Conservation (phyloP, 2,329 filamentous ascomycete genomes). For the Helicocarpus griseus region DNA sequence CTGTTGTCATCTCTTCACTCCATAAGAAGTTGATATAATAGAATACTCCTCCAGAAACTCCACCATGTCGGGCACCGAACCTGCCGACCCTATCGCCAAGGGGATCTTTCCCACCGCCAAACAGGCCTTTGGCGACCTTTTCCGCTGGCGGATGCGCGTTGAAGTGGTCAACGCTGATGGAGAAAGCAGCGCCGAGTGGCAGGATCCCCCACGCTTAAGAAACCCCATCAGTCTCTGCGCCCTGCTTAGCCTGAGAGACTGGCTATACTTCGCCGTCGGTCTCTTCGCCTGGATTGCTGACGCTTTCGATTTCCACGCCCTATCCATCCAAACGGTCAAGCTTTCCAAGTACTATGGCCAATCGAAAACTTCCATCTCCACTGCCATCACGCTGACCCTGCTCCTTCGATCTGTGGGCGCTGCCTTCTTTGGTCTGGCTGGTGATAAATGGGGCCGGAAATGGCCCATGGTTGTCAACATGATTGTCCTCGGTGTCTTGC, state of each 20-base stretch:
- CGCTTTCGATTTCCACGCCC: slow-evolving; percentile 55
- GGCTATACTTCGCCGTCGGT: slow-evolving; percentile 67
- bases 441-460: slow-evolving; percentile 47
- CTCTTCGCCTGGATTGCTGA: slow-evolving; percentile 66
- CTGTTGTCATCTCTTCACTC: neutral
- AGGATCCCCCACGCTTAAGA: slow-evolving; percentile 52
- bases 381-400: slow-evolving; percentile 48
- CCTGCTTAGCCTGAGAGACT: slow-evolving; percentile 55
- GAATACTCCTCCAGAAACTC: neutral
- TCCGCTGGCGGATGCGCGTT: slow-evolving; percentile 65
- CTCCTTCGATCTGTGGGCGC: slow-evolving; percentile 54
- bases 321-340: slow-evolving; percentile 47
- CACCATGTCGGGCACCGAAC: slow-evolving; percentile 28
- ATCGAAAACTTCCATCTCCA: slow-evolving; percentile 50
- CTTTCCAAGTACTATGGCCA: slow-evolving; percentile 46
- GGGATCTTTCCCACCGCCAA: slow-evolving; percentile 56
- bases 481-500: slow-evolving; percentile 50
- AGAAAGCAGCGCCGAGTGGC: slow-evolving; percentile 59
- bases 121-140: slow-evolving; percentile 55
- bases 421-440: slow-evolving; percentile 47
- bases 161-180: slow-evolving; percentile 55
- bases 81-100: slow-evolving; percentile 58
- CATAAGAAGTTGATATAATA: neutral
- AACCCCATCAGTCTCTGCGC: slow-evolving; percentile 62
- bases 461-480: slow-evolving; percentile 55